Evolutionary conservation across 2,329 filamentous ascomycete species (phyloP).

Genomic region (Acephala macrosclerotiorum): DNA sequence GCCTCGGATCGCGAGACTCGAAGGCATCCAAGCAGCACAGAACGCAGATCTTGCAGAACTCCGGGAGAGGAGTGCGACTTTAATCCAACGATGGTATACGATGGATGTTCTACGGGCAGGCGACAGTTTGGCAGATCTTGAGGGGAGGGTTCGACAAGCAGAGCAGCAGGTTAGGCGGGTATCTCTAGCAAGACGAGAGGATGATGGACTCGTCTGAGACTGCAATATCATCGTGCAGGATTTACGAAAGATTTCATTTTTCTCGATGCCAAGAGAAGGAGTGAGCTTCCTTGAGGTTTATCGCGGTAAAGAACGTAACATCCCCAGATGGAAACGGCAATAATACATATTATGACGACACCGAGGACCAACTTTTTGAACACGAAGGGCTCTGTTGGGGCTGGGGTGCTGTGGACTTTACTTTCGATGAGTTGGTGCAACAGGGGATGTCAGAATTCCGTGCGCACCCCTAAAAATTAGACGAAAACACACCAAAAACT

Average conservation of each 20-base stretch:
- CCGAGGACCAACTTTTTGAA: background rate
- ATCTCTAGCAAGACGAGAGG: slow-evolving; percentile 31
- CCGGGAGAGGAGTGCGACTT: slow-evolving; percentile 40
- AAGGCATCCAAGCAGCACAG: slow-evolving; percentile 42
- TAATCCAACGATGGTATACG: slow-evolving; percentile 44
- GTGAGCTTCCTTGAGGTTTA: slow-evolving; percentile 23
- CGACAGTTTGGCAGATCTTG: slow-evolving; percentile 45
- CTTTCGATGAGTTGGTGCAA: slow-evolving; percentile 3
- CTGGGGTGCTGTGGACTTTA: background rate
- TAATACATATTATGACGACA: background rate
- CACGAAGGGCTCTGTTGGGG: background rate
- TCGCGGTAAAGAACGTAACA: slow-evolving; percentile 1
- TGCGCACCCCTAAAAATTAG: too few relatives aligned
- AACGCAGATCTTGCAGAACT: slow-evolving; percentile 41
- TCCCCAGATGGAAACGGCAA: background rate
- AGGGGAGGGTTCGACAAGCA: slow-evolving; percentile 40
- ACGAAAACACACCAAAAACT: too few relatives aligned
- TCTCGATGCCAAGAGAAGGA: slow-evolving; percentile 2
- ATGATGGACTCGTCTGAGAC: slow-evolving; percentile 33
- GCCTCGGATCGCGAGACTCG: slow-evolving; percentile 42
- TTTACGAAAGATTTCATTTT: slow-evolving; percentile 8
- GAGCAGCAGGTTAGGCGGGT: slow-evolving; percentile 40
- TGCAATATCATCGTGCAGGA: slow-evolving; percentile 7
- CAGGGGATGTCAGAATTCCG: too few relatives aligned
- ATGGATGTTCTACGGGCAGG: slow-evolving; percentile 41